Base-by-base conservation (phyloP, 2,329 filamentous ascomycete genomes). In the Drechslerella coelobrocha region DNA sequence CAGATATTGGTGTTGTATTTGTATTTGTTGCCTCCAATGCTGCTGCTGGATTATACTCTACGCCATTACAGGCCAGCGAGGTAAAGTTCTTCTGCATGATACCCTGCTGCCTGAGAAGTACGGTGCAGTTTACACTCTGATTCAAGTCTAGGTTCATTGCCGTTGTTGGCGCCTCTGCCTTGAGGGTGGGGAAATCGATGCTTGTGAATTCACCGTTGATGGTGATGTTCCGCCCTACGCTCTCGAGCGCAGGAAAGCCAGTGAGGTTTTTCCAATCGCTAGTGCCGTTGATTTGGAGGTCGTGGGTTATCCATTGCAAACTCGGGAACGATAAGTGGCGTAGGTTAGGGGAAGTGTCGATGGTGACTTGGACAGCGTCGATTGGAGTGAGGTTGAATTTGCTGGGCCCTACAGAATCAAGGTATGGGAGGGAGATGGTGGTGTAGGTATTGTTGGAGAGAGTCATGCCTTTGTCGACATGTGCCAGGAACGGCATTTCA, bases 201-300 rank as follows among this genome's bases (percentile, higher is more conserved):
- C n/a, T 29, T 47, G 37, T 19, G 24, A 66, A 66, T 2, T 34
- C 23, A 7, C 61, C 61, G 27, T 47, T 23, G 34, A 66, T 47
- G 8, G 9, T 10, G 24, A 59, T 23, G n/a, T 23, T 31, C 9
- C 24, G 2, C n/a, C 53, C 45, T 0, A 66, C 61, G 10, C 1
- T 45, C 9, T 21, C 23, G 1, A 66, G 26, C 1, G 17, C 19
- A 1, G 61, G 61, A 12, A 66, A 66, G 8, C 53, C 54, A 6
- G 26, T 26, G 2, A 66, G 26, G 21, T 19, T 21, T 2, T 9
- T 53, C 53, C 61, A 59, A n/a, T 19, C 21, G n/a, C 23, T 37
- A 2, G 45, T 43, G 8, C 45, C 47, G 8, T 52, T 41, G 6
- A 65, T 57, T 7, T n/a, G 10, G 17, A 65, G 7, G 45, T 43